These are phyloP conservation scores for Vairimorpha necatrix DNA, from an alignment of 371 early-diverging fungal genomes.

Conservation along the genomic window DNA sequence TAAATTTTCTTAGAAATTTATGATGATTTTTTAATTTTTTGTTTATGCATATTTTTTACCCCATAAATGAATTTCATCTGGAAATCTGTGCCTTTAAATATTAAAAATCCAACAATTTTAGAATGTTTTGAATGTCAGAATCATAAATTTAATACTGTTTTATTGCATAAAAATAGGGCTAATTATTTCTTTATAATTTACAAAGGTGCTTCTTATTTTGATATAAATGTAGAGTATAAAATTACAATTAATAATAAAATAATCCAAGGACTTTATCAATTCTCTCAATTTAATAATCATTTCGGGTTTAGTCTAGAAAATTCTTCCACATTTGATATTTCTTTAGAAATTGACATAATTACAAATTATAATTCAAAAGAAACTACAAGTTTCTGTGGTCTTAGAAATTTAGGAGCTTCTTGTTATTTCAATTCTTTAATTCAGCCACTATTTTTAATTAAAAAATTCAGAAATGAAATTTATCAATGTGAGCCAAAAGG, in stretches of 20 bases:
- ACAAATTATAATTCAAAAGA: conserved; percentile 29
- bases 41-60: not conserved
- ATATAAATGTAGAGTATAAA: conserved; percentile 10
- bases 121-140: conserved; percentile 4
- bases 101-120: not conserved
- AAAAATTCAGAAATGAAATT: conserved; percentile 74
- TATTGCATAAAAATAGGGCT: not conserved
- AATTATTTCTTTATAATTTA: conserved; percentile 22
- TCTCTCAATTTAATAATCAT: conserved; percentile 30
- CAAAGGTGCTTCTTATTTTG: conserved; percentile 25
- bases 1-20: too few relatives aligned
- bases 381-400: conserved; percentile 66
- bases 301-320: conserved; percentile 28
- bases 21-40: too few relatives aligned
- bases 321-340: conserved; percentile 1
- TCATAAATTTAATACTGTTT: conserved; percentile 8
- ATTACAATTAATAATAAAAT: conserved; percentile 14
- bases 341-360: not conserved
- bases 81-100: conserved; percentile 6
- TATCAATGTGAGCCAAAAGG: conserved; percentile 31
- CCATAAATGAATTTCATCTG: conserved; percentile 21
- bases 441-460: conserved; percentile 89
- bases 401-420: conserved; percentile 94
- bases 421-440: conserved; percentile 97
- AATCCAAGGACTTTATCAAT: conserved; percentile 21